These are phyloP conservation scores for Gnomoniopsis sp. DNA, from an alignment of 2,329 filamentous ascomycete species.

Conservation along the genomic window DNA sequence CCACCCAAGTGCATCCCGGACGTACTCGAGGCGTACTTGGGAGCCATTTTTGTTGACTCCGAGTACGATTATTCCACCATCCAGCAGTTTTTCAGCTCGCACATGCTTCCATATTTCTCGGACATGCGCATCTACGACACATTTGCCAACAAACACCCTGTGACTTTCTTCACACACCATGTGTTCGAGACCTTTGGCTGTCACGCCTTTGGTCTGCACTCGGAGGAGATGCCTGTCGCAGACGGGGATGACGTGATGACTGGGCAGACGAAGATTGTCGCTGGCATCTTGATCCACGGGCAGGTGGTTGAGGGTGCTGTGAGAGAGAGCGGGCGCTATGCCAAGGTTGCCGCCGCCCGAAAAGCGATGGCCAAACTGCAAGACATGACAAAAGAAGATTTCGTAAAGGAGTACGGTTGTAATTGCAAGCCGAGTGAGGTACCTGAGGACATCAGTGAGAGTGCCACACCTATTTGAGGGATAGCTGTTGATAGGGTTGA, in stretches of 20 bases:
- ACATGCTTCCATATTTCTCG: conserved; percentile 74
- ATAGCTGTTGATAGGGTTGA: neutral
- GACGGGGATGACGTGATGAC: conserved; percentile 21
- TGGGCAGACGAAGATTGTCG: conserved; percentile 50
- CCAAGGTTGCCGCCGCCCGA: conserved; percentile 65
- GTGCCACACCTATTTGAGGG: neutral
- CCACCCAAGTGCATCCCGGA: conserved; percentile 79
- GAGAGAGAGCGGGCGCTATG: conserved; percentile 66
- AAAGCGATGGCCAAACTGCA: conserved; percentile 49
- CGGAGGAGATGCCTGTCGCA: conserved; percentile 44
- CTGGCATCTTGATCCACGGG: conserved; percentile 74
- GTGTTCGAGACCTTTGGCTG: conserved; percentile 67
- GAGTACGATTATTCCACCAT: conserved; percentile 73
- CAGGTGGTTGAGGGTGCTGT: conserved; percentile 59
- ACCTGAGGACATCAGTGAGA: conserved; percentile 13
- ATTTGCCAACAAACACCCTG: conserved; percentile 83
- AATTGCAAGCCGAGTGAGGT: conserved; percentile 45
- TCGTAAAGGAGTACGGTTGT: conserved; percentile 59
- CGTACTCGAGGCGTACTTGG: conserved; percentile 83
- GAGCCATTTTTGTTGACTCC: conserved; percentile 88
- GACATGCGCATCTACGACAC: conserved; percentile 86
- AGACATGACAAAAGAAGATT: conserved; percentile 50
- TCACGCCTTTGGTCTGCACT: conserved; percentile 51
- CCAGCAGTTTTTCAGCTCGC: conserved; percentile 69
- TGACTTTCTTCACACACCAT: conserved; percentile 65